Evolutionary conservation across 306 rosid genomes (phyloP).

Genomic region (Medicago lupulina): DNA sequence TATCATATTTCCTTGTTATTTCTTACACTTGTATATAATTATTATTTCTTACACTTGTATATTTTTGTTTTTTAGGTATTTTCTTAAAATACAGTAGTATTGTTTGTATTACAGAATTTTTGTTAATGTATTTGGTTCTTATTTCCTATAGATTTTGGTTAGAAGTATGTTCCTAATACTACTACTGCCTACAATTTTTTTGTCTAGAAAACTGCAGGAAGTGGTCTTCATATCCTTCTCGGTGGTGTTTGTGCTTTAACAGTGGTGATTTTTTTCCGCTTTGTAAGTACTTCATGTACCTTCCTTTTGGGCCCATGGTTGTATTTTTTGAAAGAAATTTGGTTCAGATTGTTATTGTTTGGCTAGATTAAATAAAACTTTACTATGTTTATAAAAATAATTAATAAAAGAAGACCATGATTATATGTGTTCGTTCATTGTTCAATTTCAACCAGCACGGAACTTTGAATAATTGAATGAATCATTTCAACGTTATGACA

Average conservation of each 20-base stretch:
- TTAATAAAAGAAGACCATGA: constrained; percentile 34
- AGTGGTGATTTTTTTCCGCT: constrained; percentile 93
- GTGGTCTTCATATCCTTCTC: constrained; percentile 95
- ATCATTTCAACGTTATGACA: constrained; percentile 30
- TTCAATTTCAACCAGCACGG: constrained; percentile 12
- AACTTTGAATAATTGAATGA: not conserved
- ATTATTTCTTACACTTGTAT: constrained; percentile 14
- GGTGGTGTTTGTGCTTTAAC: constrained; percentile 97
- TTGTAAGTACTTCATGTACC: constrained; percentile 65
- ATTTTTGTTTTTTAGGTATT: not conserved
- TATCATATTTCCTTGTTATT: constrained; percentile 5
- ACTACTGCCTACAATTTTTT: constrained; percentile 7
- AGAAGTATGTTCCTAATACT: constrained; percentile 29
- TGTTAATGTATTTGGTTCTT: constrained; percentile 28
- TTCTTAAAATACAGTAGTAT: not conserved
- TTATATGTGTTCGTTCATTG: constrained; percentile 19
- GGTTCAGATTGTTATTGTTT: constrained; percentile 29
- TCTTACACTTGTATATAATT: not conserved
- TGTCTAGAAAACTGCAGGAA: constrained; percentile 88
- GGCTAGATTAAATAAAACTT: constrained; percentile 24
- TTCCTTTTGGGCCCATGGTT: constrained; percentile 30
- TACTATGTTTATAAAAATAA: constrained; percentile 21
- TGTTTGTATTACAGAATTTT: constrained; percentile 5
- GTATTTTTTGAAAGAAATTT: constrained; percentile 27
- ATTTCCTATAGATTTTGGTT: constrained; percentile 36